Evolutionary conservation across 2,329 filamentous ascomycete genomes (phyloP).

Genomic region (Hypoxylon sp.): DNA sequence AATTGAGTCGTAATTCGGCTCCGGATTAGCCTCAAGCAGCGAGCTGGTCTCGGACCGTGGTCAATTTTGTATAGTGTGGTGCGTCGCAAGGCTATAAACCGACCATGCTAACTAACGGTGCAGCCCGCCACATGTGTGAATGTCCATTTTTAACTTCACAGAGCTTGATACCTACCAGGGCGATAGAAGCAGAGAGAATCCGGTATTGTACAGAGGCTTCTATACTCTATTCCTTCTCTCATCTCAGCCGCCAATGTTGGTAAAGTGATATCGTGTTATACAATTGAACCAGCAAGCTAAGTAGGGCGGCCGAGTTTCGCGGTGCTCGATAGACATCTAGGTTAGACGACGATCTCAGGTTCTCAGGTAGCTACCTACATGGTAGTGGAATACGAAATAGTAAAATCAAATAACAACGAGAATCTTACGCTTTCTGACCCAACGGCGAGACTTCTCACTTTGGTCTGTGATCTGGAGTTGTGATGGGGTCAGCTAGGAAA

Average conservation of each 20-base stretch:
- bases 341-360: too few species aligned
- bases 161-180: background rate
- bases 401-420: background rate
- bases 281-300: background rate
- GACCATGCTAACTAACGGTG: conserved; percentile 50
- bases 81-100: conserved; percentile 48
- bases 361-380: too few species aligned
- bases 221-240: conserved; percentile 1
- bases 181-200: background rate
- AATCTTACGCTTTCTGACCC: background rate
- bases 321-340: background rate
- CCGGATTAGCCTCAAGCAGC: conserved; percentile 28
- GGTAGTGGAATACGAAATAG: too few species aligned
- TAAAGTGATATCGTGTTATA: background rate
- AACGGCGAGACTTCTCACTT: conserved; percentile 5
- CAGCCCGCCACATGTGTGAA: conserved; percentile 24
- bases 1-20: conserved; percentile 47
- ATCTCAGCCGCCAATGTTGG: background rate
- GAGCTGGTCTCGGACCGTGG: conserved; percentile 50
- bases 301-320: background rate
- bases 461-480: background rate
- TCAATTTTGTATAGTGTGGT: conserved; percentile 49
- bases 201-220: background rate
- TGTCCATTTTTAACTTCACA: conserved; percentile 36
- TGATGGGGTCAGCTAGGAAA: conserved; percentile 31